These are phyloP conservation scores for Apodospora peruviana DNA, from an alignment of 495 filamentous ascomycete genomes.

Conservation along the genomic window DNA sequence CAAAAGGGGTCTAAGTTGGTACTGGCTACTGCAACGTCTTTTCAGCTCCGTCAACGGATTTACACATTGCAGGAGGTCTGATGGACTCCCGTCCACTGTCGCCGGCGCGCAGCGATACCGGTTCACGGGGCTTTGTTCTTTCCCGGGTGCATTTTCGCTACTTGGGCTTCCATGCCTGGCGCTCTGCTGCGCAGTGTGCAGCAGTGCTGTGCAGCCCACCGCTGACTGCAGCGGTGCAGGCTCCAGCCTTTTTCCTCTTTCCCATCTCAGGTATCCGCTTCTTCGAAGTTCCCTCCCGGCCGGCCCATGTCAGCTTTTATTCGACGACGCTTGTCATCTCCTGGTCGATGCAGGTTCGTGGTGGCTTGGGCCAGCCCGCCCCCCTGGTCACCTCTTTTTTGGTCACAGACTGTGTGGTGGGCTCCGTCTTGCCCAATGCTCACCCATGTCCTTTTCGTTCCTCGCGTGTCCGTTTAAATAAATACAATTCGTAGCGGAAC, in stretches of 20 bases:
- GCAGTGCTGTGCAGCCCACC: no score
- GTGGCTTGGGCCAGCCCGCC: slow-evolving; percentile 1
- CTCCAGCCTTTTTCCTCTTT: not conserved
- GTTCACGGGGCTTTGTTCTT: no score
- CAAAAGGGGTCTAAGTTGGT: not conserved
- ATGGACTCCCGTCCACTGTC: no score
- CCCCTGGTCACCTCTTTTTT: not conserved
- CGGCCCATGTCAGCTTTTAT: not conserved
- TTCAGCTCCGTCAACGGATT: not conserved
- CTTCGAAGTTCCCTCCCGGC: no score
- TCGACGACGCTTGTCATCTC: slow-evolving; percentile 1
- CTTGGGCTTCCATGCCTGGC: no score
- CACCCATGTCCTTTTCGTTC: not conserved
- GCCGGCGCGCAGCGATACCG: no score
- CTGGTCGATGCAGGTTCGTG: not conserved
- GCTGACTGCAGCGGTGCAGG: slow-evolving; percentile 1
- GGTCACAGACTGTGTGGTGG: no score
- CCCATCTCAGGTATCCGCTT: no score
- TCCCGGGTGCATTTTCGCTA: no score
- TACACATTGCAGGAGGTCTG: no score
- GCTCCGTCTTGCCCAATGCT: not conserved
- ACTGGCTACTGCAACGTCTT: not conserved
- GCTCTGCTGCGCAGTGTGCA: not conserved
- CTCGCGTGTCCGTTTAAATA: slow-evolving; percentile 1
- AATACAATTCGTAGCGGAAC: slow-evolving; percentile 5